Evolutionary conservation across 495 filamentous ascomycete genomes (phyloP).

Genomic region (Hypoxylon lenormandii): DNA sequence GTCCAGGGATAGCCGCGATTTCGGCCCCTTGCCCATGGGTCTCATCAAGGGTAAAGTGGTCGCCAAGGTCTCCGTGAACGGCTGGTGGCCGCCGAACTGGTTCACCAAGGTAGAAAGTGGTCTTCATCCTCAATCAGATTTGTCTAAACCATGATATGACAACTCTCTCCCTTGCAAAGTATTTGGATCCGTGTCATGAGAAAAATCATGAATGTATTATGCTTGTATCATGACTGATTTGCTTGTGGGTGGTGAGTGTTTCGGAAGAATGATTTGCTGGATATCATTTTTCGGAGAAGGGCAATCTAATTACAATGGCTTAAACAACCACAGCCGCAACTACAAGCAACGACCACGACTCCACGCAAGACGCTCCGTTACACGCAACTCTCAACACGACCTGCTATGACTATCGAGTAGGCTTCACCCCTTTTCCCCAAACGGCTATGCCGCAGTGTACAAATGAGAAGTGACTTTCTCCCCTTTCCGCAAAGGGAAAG

Average conservation of each 20-base stretch:
- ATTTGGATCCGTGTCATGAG: not conserved
- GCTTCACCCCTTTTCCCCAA: constrained; percentile 19
- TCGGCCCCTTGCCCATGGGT: constrained; percentile 85
- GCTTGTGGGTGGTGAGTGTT: constrained; percentile 22
- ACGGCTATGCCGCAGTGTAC: constrained; percentile 37
- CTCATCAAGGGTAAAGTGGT: constrained; percentile 89
- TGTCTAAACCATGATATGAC: constrained; percentile 14
- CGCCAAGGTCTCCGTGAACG: constrained; percentile 63
- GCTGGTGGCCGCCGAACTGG: constrained; percentile 66
- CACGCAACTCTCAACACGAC: constrained; percentile 14
- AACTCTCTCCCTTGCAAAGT: not conserved
- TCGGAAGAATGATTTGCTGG: constrained; percentile 28
- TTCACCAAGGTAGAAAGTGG: constrained; percentile 55
- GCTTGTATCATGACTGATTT: constrained; percentile 25
- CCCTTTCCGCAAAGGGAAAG: constrained; percentile 22
- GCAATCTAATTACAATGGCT: constrained; percentile 54
- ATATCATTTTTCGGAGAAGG: constrained; percentile 50
- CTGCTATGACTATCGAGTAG: constrained; percentile 22
- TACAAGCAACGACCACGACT: not conserved
- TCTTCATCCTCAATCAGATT: constrained; percentile 33
- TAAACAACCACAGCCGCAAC: constrained; percentile 5
- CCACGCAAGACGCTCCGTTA: constrained; percentile 23
- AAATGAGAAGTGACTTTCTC: constrained; percentile 37
- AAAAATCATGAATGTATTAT: constrained; percentile 8
- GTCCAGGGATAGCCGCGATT: constrained; percentile 86